Conservation (phyloP, 192 early-diverging fungal species). For the Obelidium mucronatum region DNA sequence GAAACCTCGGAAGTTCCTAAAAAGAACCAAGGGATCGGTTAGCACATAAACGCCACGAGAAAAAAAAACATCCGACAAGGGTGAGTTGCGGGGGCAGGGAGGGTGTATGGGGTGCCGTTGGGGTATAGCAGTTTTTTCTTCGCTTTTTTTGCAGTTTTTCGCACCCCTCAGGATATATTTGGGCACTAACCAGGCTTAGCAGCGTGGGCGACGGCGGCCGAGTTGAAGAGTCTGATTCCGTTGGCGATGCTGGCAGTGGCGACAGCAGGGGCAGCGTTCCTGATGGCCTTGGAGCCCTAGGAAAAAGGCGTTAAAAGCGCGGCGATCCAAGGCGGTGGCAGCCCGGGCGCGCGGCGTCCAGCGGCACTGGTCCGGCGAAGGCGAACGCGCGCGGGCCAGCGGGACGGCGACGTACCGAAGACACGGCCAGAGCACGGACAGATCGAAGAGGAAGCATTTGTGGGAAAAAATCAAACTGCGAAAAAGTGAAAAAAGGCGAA, state of each 20-base stretch:
- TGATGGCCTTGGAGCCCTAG: background rate
- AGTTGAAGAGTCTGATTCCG: constrained; percentile 33
- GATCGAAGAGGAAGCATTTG: constrained; percentile 6
- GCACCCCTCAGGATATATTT: too few relatives aligned
- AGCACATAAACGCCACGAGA: background rate
- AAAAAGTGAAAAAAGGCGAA: too few relatives aligned
- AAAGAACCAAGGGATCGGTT: background rate
- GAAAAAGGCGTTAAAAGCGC: background rate
- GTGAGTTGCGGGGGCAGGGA: background rate
- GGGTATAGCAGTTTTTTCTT: background rate
- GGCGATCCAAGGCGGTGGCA: background rate
- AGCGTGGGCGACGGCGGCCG: constrained; percentile 25
- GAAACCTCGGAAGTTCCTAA: constrained; percentile 89
- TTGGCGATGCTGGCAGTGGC: constrained; percentile 23
- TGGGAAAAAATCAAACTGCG: background rate
- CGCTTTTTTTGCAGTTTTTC: constrained; percentile 11
- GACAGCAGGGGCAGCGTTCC: constrained; percentile 23
- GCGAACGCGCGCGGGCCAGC: background rate
- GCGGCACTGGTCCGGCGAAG: background rate
- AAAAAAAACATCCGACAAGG: too few relatives aligned
- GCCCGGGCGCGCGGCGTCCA: background rate
- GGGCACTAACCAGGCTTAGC: constrained; percentile 39
- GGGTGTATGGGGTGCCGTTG: too few relatives aligned
- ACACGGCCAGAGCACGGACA: constrained; percentile 21
- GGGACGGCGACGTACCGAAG: background rate